Evolutionary conservation across 2,329 filamentous ascomycete species (phyloP).

Genomic region (Fonsecaea multimorphosa): DNA sequence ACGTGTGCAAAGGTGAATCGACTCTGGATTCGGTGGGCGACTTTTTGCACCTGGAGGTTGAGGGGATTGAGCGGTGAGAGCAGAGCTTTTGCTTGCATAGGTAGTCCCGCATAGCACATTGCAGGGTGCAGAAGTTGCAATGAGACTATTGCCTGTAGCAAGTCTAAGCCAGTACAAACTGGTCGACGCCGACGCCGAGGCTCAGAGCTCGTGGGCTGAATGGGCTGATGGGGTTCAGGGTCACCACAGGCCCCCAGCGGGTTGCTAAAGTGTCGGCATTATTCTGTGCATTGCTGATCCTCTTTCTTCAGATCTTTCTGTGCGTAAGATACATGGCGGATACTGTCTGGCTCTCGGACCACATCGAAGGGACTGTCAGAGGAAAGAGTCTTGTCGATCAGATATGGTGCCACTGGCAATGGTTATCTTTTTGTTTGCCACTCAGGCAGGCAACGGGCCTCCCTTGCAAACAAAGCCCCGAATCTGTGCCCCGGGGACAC

Average conservation of each 20-base stretch:
- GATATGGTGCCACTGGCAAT: not conserved
- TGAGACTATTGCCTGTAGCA: conserved; percentile 17
- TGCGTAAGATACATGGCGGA: conserved; percentile 3
- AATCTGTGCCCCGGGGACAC: conserved; percentile 6
- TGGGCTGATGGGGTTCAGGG: not conserved
- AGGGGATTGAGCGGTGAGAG: conserved; percentile 23
- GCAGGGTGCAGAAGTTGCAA: conserved; percentile 19
- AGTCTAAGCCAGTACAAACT: not conserved
- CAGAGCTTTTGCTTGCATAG: conserved; percentile 1
- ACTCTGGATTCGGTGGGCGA: conserved; percentile 3
- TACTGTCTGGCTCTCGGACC: conserved; percentile 1
- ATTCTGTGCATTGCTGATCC: conserved; percentile 21
- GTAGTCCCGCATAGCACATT: conserved; percentile 19
- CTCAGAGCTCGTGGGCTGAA: not conserved
- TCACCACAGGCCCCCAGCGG: not conserved
- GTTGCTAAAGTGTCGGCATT: conserved; percentile 1
- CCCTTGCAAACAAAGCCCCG: not conserved
- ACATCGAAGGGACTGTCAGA: not conserved
- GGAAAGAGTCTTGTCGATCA: conserved; percentile 5
- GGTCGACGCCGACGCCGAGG: not conserved
- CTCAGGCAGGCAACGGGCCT: not conserved
- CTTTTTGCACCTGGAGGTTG: conserved; percentile 1
- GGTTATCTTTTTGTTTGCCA: conserved; percentile 10
- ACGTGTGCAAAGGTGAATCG: conserved; percentile 29
- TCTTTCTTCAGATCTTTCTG: not conserved